A percentile compares a stretch with the other conserved stretches of the same genome.
phyloP scores from a whole-genome alignment of 140 eudicot genomes.

The Bidens hawaiensis region DNA sequence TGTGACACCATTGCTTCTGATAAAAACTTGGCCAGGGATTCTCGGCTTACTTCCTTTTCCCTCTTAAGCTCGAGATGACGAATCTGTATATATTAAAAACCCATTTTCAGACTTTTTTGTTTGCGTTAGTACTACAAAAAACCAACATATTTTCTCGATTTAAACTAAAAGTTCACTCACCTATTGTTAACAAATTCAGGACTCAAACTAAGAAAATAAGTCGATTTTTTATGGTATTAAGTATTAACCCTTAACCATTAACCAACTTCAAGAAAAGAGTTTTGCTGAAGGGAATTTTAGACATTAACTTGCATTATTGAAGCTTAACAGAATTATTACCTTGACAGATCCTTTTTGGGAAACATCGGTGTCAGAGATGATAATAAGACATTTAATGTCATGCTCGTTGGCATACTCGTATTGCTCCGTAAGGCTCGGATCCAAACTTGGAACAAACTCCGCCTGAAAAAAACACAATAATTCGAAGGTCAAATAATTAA shows the following conservation, averaged over 20 bases:
- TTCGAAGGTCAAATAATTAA: not conserved
- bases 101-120: not conserved
- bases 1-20: conserved; percentile 78
- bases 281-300: not conserved
- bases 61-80: conserved; percentile 83
- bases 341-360: conserved; percentile 66
- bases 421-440: conserved; percentile 92
- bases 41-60: conserved; percentile 74
- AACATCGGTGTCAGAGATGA: conserved; percentile 65
- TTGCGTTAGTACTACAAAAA: not conserved
- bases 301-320: not conserved
- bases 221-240: too few relatives aligned
- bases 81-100: conserved; percentile 39
- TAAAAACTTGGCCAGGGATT: conserved; percentile 58
- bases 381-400: conserved; percentile 82
- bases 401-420: conserved; percentile 92
- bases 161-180: not conserved
- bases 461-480: conserved; percentile 51
- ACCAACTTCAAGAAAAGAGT: not conserved
- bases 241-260: not conserved
- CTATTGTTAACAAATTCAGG: not conserved
- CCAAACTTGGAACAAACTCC: conserved; percentile 66
- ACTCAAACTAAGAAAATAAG: too few relatives aligned
- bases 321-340: conserved; percentile 44
- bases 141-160: not conserved